A percentile compares a stretch with the other conserved stretches of the same genome.
Evolutionary conservation across 2,329 filamentous ascomycete species (phyloP).

Genomic region (Paramyrothecium roridum): DNA sequence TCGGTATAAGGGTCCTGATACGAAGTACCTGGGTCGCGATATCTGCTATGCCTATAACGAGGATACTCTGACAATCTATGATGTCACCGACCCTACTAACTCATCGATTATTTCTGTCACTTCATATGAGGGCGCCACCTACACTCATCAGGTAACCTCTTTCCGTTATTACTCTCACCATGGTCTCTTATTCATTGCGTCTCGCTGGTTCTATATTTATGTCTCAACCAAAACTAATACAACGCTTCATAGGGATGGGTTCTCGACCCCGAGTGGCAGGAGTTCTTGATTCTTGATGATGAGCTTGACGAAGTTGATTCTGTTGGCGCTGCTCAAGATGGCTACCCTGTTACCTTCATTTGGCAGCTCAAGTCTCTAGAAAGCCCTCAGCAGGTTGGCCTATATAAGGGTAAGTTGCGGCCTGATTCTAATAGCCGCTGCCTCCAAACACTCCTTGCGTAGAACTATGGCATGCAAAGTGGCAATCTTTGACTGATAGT

Average conservation of each 20-base stretch:
- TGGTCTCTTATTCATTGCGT: background rate
- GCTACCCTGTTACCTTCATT: constrained; percentile 44
- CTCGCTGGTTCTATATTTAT: background rate
- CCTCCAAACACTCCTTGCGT: background rate
- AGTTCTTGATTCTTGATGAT: constrained; percentile 42
- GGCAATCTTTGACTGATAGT: background rate
- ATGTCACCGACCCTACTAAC: constrained; percentile 42
- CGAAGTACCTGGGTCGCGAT: constrained; percentile 38
- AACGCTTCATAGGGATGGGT: constrained; percentile 35
- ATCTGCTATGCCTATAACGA: constrained; percentile 54
- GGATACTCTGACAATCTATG: constrained; percentile 47
- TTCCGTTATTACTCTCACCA: too few species aligned
- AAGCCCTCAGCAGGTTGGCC: constrained; percentile 35
- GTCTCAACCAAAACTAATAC: background rate
- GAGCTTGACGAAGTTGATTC: constrained; percentile 44
- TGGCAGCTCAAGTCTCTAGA: constrained; percentile 41
- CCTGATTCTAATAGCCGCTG: too few species aligned
- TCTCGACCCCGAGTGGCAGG: constrained; percentile 37
- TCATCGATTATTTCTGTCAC: constrained; percentile 46
- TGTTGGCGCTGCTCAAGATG: constrained; percentile 33
- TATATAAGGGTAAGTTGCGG: constrained; percentile 25
- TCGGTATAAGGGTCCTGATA: constrained; percentile 47
- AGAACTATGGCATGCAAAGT: background rate
- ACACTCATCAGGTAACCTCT: constrained; percentile 50
- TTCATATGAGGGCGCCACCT: constrained; percentile 46